Base-by-base conservation (phyloP, 306 rosid genomes). In the Pachyrhizus erosus region DNA sequence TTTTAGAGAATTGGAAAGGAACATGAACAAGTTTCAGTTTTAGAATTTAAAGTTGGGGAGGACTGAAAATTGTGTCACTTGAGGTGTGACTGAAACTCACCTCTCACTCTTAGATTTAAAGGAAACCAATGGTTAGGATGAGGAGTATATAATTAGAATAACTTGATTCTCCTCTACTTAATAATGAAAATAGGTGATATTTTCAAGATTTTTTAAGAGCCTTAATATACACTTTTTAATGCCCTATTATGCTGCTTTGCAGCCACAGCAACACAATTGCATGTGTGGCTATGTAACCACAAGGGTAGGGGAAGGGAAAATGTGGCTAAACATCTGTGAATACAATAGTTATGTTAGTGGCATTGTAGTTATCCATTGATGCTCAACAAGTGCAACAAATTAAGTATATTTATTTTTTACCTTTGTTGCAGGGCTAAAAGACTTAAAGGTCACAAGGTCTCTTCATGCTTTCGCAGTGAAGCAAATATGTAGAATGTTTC, bases 401-500 rank as follows among this genome's bases (percentile, higher is more conserved):
- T 14, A 31, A 42, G 2, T 26, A 2, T 70, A 17, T 70, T 75
- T 64, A 24, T 61, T 23, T 52, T 48, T 26, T 42, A 31, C 33
- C 74, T 81, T 77, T 49, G 62, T 55, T 88, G 81, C 91, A 88
- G 93, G 86, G 69, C 68, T 43, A 82, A 75, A 48, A 58, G 58
- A 68, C n/a, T 24, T 0, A 80, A 67, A 81, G 29, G 12, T 33
- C 72, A 29, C 42, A 65, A 48, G 42, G 58, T 55, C 69, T 3
- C 71, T 39, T 9, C 21, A 13, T 24, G 61, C 4, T 67, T 62
- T 49, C 55, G 15, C 76, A 69, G 34, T 13, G 73, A 61, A 34
- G 73, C 68, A 21, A 64, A 39, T 33, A 5, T 21, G 18, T 76
- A 74, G 24, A 21, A 20, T 29, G 61, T 70, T 75, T 42, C 17